Evolutionary conservation across 129 eudicot genomes (phyloP).

Genomic region (Gnaphalium uliginosum): DNA sequence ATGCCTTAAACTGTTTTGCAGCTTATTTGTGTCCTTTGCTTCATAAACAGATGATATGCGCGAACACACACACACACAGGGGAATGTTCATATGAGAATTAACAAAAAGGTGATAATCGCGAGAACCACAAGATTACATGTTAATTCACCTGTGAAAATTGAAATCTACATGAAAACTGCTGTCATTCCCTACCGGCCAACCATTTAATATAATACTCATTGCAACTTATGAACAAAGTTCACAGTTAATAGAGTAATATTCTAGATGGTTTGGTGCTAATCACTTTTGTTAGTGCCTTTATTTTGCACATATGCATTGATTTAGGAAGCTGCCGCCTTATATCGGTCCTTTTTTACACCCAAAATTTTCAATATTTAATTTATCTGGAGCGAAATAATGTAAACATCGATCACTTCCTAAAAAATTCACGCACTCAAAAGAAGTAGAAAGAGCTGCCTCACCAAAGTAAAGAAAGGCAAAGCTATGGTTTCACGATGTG

Average conservation of each 20-base stretch:
- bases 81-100: too few relatives aligned
- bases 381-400: background rate
- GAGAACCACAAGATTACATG: too few relatives aligned
- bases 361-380: background rate
- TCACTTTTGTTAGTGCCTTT: background rate
- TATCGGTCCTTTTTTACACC: too few relatives aligned
- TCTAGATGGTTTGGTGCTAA: slow-evolving; percentile 3
- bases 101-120: too few relatives aligned
- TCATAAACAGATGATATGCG: background rate
- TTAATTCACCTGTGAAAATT: too few relatives aligned
- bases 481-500: background rate
- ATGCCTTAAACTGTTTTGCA: slow-evolving; percentile 14
- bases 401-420: background rate
- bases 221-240: background rate
- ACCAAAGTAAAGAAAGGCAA: background rate
- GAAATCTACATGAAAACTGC: too few relatives aligned
- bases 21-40: slow-evolving; percentile 1
- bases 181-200: background rate
- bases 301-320: background rate
- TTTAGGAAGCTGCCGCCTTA: background rate
- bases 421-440: background rate
- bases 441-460: background rate
- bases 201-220: background rate
- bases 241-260: background rate
- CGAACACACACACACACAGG: background rate